Evolutionary conservation across 1,139 yeast species (phyloP).

Genomic region (Yamadazyma dendronema): DNA sequence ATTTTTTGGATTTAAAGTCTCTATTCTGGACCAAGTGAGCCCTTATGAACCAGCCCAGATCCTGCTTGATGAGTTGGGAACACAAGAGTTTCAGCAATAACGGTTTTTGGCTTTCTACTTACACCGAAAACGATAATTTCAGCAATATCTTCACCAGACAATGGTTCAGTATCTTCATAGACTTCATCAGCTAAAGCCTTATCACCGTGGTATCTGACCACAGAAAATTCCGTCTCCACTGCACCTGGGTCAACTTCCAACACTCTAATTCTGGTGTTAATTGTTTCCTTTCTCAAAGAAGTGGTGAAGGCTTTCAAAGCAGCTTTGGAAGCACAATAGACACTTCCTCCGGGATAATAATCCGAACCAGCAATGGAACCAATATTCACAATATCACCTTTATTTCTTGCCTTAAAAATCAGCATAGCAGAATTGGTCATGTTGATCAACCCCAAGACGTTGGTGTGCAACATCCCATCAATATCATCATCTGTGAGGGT

Average conservation of each 20-base stretch:
- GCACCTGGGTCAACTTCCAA: constrained; percentile 53
- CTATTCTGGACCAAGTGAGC: constrained; percentile 13
- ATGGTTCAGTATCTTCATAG: constrained; percentile 46
- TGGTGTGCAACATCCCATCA: constrained; percentile 65
- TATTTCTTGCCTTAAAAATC: constrained; percentile 52
- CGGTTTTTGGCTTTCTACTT: constrained; percentile 48
- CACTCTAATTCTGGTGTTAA: constrained; percentile 45
- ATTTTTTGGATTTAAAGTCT: constrained; percentile 1
- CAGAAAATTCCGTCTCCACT: constrained; percentile 50
- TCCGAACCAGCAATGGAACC: constrained; percentile 55
- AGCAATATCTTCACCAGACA: constrained; percentile 49
- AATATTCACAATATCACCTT: constrained; percentile 48
- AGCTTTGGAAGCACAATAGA: constrained; percentile 52
- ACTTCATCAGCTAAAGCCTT: constrained; percentile 39
- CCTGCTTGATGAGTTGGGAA: constrained; percentile 57
- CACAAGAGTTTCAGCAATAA: constrained; percentile 49
- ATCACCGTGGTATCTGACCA: constrained; percentile 48
- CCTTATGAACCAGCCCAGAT: constrained; percentile 48
- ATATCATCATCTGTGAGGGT: constrained; percentile 52
- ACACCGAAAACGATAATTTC: constrained; percentile 50
- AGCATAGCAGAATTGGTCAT: constrained; percentile 69
- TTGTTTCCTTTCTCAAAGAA: constrained; percentile 46
- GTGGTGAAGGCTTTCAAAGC: constrained; percentile 48
- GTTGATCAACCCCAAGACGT: constrained; percentile 69
- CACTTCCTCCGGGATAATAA: constrained; percentile 50